Conservation (phyloP, 306 rosid species). For the Vigna trinervia region DNA sequence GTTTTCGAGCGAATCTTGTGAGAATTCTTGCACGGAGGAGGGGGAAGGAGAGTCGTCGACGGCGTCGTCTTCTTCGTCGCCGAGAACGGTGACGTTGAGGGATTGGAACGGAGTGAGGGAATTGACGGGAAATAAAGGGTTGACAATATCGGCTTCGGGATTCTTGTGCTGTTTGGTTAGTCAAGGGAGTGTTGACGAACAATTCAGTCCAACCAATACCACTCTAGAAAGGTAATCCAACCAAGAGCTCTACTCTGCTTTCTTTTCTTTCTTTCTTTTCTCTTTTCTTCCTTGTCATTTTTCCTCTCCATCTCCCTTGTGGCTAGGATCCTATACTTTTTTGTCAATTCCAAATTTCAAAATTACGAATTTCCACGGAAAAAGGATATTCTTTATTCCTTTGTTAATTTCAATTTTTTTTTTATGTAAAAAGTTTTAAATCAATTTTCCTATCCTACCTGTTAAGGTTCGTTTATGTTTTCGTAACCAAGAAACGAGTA, state of each 20-base stretch:
- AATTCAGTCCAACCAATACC: conserved; percentile 35
- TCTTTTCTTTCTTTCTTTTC: background rate
- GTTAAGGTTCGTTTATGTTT: no score
- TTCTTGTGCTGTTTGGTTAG: conserved; percentile 73
- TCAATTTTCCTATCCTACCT: no score
- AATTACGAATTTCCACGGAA: background rate
- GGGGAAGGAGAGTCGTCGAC: conserved; percentile 61
- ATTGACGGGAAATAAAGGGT: conserved; percentile 59
- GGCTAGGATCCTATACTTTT: background rate
- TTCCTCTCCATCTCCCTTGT: background rate
- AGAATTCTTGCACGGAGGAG: conserved; percentile 46
- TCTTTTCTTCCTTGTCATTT: background rate
- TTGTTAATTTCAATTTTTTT: background rate
- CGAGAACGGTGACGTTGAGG: conserved; percentile 54
- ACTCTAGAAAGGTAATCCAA: conserved; percentile 33
- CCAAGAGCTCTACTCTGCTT: no score
- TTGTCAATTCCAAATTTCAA: conserved; percentile 9
- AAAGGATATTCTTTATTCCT: background rate
- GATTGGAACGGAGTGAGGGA: conserved; percentile 69
- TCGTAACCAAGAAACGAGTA: no score
- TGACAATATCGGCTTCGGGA: conserved; percentile 50
- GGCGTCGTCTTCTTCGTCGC: conserved; percentile 54
- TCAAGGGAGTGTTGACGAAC: conserved; percentile 41
- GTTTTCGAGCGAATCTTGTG: conserved; percentile 50
- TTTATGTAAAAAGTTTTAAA: background rate